phyloP scores from a whole-genome alignment of 257 asterid species.

The Apocynum venetum region DNA sequence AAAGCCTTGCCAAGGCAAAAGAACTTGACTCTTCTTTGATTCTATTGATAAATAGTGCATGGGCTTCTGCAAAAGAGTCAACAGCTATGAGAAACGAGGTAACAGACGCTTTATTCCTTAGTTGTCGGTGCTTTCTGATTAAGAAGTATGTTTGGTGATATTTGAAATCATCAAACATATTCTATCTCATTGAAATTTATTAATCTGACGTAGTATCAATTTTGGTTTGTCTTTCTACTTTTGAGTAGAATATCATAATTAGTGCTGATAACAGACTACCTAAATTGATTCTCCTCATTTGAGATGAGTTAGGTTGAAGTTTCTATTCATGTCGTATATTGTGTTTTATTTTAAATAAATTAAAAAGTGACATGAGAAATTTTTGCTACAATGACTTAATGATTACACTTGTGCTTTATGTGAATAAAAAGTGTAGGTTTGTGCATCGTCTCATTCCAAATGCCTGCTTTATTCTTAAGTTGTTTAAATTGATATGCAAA shows the following conservation, averaged over 20 bases:
- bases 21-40: constrained; percentile 91
- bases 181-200: background rate
- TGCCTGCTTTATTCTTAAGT: background rate
- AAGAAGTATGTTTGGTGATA: background rate
- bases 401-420: background rate
- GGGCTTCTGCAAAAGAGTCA: constrained; percentile 88
- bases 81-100: constrained; percentile 84
- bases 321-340: background rate
- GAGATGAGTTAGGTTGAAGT: background rate
- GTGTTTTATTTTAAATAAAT: background rate
- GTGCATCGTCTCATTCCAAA: background rate
- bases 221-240: background rate
- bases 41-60: constrained; percentile 82
- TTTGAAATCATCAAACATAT: background rate
- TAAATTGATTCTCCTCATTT: background rate
- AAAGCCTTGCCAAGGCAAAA: constrained; percentile 76
- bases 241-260: background rate
- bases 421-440: background rate
- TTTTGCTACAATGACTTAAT: background rate
- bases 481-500: background rate
- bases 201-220: background rate
- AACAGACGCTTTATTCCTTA: background rate
- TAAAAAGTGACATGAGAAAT: background rate
- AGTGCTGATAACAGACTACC: background rate
- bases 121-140: background rate